Evolutionary conservation across 2,329 filamentous ascomycete genomes (phyloP).

Genomic region (Colletotrichum sojae): DNA sequence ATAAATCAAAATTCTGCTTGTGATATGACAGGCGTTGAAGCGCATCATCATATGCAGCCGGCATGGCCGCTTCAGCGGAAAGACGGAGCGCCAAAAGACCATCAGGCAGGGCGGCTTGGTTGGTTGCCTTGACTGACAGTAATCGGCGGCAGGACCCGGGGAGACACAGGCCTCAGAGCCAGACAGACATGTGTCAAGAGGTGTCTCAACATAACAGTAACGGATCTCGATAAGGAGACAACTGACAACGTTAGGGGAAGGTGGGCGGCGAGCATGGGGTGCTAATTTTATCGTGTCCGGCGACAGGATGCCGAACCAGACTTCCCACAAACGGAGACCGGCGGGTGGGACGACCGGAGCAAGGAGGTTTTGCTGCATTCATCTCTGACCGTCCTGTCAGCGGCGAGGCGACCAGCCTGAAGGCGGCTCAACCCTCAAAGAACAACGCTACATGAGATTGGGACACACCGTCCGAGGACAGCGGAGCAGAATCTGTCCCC

Average conservation of each 20-base stretch:
- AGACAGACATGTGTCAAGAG: conserved; percentile 11
- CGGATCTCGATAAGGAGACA: conserved; percentile 8
- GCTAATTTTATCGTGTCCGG: conserved; percentile 11
- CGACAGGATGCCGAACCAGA: neutral
- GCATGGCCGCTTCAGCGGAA: conserved; percentile 21
- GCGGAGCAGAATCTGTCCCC: conserved; percentile 6
- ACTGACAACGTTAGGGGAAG: neutral
- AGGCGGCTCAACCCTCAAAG: neutral
- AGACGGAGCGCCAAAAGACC: conserved; percentile 10
- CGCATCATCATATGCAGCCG: conserved; percentile 23
- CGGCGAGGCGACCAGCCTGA: neutral
- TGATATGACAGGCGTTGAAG: conserved; percentile 26
- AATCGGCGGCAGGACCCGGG: neutral
- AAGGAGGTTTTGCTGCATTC: neutral
- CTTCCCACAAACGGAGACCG: neutral
- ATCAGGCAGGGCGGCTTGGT: neutral
- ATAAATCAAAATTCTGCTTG: conserved; percentile 2
- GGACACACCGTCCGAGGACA: conserved; percentile 6
- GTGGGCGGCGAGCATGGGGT: neutral
- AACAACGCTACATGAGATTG: conserved; percentile 26
- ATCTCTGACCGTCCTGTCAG: conserved; percentile 5
- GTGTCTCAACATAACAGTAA: conserved; percentile 3
- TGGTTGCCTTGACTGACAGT: conserved; percentile 8
- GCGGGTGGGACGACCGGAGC: neutral
- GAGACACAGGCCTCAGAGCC: neutral